Evolutionary conservation across 1,284 basidiomycete species (phyloP), one percentile per base, ranked within the genome.

Genomic region (Ustilago esculenta): DNA sequence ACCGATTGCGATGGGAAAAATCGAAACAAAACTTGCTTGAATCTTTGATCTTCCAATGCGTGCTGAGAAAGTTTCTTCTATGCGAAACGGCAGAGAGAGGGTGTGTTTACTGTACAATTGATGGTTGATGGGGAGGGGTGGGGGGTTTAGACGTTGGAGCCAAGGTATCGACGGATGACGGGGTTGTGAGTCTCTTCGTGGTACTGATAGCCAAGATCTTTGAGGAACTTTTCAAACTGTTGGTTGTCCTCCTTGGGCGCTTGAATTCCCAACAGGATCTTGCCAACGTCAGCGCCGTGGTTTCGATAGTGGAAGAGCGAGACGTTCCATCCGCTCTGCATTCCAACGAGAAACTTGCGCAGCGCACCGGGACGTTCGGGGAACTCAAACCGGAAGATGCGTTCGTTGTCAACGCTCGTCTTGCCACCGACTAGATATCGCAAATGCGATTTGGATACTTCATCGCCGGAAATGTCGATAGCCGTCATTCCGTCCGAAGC

Each of bases 221-320:
- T 82, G 56, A 98, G 83, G 82, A 92, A 97, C 17, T 84, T 83
- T 53, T 89, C 86, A 67, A 98, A 94, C 40, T 87, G 85, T 10
- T 84, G 83, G 36, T 85, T 83, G 34, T 92, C 90, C 39, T 84
- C 82, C 30, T 56, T 35, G 3, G 71, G 68, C 85, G 98, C 94
- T 81, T 98, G 94, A 48, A 98, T 90, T 1, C 94, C 96, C 3
- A 94, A 92, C 39, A 98, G 56, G 10, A 81, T 70, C 42, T 75
- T 77, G 35, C 69, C 77, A 5, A 79, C 63, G 42, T 81, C 93
- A 9, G 70, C 65, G 27, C 95, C 95, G 73, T 98, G 94, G 82
- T 97, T 97, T 57, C 95, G 87, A 83, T 98, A 98, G 82, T 98
- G 96, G 85, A 98, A 98, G 63, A 98, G 83, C 1, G 92, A 91